phyloP scores from a whole-genome alignment of 2,329 filamentous ascomycete species.

The Monilinia fructicola region DNA sequence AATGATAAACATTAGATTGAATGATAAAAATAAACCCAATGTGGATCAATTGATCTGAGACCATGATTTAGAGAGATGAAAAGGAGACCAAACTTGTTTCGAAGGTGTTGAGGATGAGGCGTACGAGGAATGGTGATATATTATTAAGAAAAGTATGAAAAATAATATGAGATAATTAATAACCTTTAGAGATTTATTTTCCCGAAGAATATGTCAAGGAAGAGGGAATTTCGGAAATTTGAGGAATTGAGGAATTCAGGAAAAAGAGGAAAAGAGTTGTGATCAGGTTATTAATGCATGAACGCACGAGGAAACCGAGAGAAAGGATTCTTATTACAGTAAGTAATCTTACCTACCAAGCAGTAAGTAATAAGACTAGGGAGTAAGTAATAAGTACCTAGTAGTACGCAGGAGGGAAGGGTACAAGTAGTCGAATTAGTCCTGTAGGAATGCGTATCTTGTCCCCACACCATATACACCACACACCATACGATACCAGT shows the following conservation, averaged over 20 bases:
- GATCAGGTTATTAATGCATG: no score
- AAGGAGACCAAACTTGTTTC: conserved; percentile 17
- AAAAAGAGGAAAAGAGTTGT: no score
- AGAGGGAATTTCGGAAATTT: not conserved
- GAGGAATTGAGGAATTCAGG: not conserved
- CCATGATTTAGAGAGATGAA: conserved; percentile 6
- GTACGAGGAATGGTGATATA: not conserved
- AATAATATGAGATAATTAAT: conserved; percentile 1
- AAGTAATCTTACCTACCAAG: no score
- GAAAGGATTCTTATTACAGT: no score
- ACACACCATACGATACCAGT: no score
- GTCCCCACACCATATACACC: conserved; percentile 7
- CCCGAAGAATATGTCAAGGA: conserved; percentile 6
- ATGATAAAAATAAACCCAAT: conserved; percentile 15
- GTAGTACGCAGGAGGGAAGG: not conserved
- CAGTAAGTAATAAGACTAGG: no score
- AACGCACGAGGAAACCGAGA: no score
- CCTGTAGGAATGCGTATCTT: not conserved
- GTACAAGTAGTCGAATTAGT: not conserved
- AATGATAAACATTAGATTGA: conserved; percentile 23
- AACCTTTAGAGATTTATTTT: no score
- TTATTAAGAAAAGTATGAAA: not conserved
- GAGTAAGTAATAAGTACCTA: no score
- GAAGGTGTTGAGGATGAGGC: conserved; percentile 7
- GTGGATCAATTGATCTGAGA: conserved; percentile 19